phyloP scores from a whole-genome alignment of 176 grass and related monocot genomes.

The Stipa capillata region DNA sequence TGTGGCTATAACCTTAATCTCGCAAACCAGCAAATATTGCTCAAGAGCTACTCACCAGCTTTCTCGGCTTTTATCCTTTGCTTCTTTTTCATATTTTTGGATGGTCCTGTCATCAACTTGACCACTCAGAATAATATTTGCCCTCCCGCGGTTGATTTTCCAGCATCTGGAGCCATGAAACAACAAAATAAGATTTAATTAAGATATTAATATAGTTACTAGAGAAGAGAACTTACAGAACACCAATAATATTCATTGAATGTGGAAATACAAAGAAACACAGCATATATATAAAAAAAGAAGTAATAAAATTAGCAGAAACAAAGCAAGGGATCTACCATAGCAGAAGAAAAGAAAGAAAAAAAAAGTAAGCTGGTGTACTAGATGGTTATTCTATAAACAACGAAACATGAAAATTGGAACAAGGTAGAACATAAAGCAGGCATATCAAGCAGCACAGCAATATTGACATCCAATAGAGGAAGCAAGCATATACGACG shows the following conservation, averaged over 20 bases:
- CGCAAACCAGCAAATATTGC: not conserved
- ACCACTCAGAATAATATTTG: conserved; percentile 96
- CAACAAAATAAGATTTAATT: not conserved
- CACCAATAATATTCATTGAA: not conserved
- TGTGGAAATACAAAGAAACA: too few species aligned
- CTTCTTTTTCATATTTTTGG: conserved; percentile 99
- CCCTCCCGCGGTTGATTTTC: conserved; percentile 86
- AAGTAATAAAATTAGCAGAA: not conserved
- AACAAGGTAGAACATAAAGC: not conserved
- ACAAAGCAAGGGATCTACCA: not conserved
- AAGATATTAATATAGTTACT: not conserved
- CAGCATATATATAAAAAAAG: not conserved
- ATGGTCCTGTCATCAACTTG: conserved; percentile 96
- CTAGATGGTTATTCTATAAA: not conserved
- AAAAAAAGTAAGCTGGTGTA: not conserved
- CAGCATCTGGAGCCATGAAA: conserved; percentile 63
- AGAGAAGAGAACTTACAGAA: not conserved
- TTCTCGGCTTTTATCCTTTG: conserved; percentile 94
- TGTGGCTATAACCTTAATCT: too few species aligned
- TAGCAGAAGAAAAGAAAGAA: not conserved
- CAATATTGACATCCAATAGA: not conserved
- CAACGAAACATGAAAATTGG: not conserved
- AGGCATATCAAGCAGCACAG: not conserved
- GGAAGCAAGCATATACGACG: not conserved
- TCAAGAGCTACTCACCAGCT: conserved; percentile 49